These are phyloP conservation scores for Beauveria medogensis DNA, from an alignment of 2,329 filamentous ascomycete species.

Conservation along the genomic window DNA sequence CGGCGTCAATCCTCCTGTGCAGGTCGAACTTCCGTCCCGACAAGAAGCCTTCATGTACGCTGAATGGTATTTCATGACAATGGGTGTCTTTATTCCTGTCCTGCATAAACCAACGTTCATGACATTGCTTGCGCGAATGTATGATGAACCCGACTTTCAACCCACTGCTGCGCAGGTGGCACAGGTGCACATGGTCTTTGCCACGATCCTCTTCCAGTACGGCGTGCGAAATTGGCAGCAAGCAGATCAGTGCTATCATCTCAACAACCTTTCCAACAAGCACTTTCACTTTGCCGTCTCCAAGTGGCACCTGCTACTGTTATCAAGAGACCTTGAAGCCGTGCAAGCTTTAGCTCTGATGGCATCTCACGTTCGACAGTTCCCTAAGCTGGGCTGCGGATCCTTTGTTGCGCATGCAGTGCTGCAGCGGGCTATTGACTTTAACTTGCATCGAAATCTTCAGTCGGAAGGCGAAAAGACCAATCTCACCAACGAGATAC, in stretches of 20 bases:
- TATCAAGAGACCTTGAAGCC: constrained; percentile 54
- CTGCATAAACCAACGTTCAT: constrained; percentile 71
- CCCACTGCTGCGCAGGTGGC: constrained; percentile 58
- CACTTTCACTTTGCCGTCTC: constrained; percentile 72
- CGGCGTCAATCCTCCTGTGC: constrained; percentile 49
- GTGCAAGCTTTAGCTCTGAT: constrained; percentile 69
- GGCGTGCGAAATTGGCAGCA: constrained; percentile 59
- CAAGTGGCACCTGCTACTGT: constrained; percentile 57
- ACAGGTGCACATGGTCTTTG: constrained; percentile 70
- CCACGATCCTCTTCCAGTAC: constrained; percentile 69
- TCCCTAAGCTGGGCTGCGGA: constrained; percentile 71
- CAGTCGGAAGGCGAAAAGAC: constrained; percentile 40
- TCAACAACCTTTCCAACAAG: constrained; percentile 60
- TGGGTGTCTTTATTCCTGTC: constrained; percentile 65
- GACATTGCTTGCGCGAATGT: constrained; percentile 55
- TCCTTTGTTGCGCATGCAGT: constrained; percentile 59
- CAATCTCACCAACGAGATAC: constrained; percentile 62
- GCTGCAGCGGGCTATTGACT: constrained; percentile 61
- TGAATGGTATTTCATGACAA: constrained; percentile 66
- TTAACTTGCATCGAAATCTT: constrained; percentile 66
- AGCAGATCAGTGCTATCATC: constrained; percentile 41
- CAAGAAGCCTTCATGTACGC: constrained; percentile 60
- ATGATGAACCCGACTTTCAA: constrained; percentile 58
- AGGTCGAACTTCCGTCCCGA: constrained; percentile 54
- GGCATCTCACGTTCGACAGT: constrained; percentile 62